A percentile compares a stretch with the other conserved stretches of the same genome.
Conservation (phyloP, 2,329 filamentous ascomycete species). For the Ceratocystis diversiconidia region DNA sequence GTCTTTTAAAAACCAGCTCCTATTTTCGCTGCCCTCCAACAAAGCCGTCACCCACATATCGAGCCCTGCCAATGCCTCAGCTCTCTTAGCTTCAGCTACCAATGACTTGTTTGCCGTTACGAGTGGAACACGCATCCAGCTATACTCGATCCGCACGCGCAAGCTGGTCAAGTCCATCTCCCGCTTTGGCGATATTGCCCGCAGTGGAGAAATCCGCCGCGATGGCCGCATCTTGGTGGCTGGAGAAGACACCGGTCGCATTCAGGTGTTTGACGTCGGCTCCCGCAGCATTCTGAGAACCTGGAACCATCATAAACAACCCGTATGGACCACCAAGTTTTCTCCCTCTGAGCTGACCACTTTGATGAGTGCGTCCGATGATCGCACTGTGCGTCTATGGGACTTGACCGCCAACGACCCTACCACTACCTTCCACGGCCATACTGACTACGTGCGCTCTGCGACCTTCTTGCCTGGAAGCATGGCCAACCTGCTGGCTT, state of each 20-base stretch:
- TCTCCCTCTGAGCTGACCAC: slow-evolving; percentile 77
- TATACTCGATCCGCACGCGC: slow-evolving; percentile 82
- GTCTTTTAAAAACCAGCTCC: slow-evolving; percentile 79
- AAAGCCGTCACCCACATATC: slow-evolving; percentile 86
- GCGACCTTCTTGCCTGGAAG: slow-evolving; percentile 70
- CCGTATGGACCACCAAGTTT: slow-evolving; percentile 84
- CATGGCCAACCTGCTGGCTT: slow-evolving; percentile 63
- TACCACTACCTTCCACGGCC: slow-evolving; percentile 66
- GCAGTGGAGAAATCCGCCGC: slow-evolving; percentile 72
- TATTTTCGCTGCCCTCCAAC: slow-evolving; percentile 79
- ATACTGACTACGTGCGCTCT: slow-evolving; percentile 81
- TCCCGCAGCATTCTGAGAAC: slow-evolving; percentile 88
- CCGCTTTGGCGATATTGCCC: slow-evolving; percentile 80
- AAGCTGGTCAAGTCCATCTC: slow-evolving; percentile 90
- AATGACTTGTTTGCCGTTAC: slow-evolving; percentile 79
- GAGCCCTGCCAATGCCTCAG: slow-evolving; percentile 30
- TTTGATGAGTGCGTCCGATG: slow-evolving; percentile 80
- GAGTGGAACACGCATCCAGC: slow-evolving; percentile 82
- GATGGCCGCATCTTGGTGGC: slow-evolving; percentile 84
- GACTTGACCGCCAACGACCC: slow-evolving; percentile 72
- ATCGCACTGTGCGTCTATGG: slow-evolving; percentile 86
- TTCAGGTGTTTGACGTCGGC: slow-evolving; percentile 86
- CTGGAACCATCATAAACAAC: slow-evolving; percentile 88
- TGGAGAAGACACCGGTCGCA: slow-evolving; percentile 77
- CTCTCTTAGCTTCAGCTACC: slow-evolving; percentile 30